These are phyloP conservation scores for Boletus insuetus DNA, from an alignment of 768 basidiomycete genomes.

Conservation along the genomic window DNA sequence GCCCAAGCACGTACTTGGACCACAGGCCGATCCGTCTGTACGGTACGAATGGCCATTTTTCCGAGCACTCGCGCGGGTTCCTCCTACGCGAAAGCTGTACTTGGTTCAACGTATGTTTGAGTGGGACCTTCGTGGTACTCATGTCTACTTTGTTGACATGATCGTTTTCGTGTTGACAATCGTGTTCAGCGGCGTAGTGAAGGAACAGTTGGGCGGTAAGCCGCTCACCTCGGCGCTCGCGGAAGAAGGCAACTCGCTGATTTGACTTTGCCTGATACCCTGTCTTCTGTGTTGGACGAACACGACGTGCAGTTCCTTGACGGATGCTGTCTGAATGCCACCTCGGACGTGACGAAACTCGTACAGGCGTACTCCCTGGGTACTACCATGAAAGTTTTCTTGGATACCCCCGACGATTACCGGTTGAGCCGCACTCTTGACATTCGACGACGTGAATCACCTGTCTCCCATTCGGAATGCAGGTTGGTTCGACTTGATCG, in stretches of 20 bases:
- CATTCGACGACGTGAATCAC: conserved; percentile 7
- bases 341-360: too few relatives aligned
- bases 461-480: background rate
- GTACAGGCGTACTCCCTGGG: background rate
- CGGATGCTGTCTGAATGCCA: too few relatives aligned
- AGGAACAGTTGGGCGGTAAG: background rate
- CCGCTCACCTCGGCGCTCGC: background rate
- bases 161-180: too few relatives aligned
- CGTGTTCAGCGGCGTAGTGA: background rate
- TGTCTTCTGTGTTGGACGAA: background rate
- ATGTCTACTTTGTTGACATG: background rate
- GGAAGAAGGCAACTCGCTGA: background rate
- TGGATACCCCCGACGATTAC: background rate
- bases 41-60: conserved; percentile 9
- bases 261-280: background rate
- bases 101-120: conserved; percentile 4
- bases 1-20: conserved; percentile 5
- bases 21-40: background rate
- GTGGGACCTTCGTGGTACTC: background rate
- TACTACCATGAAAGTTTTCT: conserved; percentile 2
- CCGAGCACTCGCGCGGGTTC: background rate
- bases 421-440: background rate
- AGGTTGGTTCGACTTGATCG: conserved; percentile 7
- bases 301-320: too few relatives aligned
- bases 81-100: conserved; percentile 2